These are phyloP conservation scores for Penicillium fuscoglaucum DNA, from an alignment of 2,329 filamentous ascomycete species.

Conservation along the genomic window DNA sequence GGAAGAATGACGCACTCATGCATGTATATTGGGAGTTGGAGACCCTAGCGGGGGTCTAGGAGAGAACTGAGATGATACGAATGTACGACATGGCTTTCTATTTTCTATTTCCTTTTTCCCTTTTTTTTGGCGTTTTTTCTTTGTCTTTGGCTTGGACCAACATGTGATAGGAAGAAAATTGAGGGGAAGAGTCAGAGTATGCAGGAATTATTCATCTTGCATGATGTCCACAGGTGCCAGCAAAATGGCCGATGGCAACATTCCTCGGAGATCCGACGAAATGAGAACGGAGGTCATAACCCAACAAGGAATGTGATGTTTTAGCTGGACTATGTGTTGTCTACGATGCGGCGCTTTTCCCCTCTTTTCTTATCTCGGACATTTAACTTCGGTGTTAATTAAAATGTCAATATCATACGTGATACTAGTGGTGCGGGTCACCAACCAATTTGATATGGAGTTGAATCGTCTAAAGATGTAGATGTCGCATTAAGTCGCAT, in stretches of 20 bases:
- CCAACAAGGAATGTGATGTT: not conserved
- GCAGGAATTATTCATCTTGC: not conserved
- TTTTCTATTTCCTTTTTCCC: not conserved
- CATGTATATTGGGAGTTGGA: not conserved
- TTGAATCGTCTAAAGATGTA: not conserved
- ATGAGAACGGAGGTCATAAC: not conserved
- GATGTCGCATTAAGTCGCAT: constrained; percentile 6
- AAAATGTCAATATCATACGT: not conserved
- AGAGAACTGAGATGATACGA: not conserved
- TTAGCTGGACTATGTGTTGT: not conserved
- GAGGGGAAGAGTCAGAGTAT: not conserved
- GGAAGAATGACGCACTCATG: not conserved
- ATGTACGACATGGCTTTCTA: not conserved
- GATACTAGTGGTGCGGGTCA: not conserved
- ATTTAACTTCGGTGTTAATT: not conserved
- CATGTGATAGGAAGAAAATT: constrained; percentile 1
- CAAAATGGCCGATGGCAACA: not conserved
- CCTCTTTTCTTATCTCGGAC: constrained; percentile 2
- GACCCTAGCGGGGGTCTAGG: not conserved
- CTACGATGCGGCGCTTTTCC: not conserved
- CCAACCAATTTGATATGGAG: not conserved
- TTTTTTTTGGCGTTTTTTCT: not conserved
- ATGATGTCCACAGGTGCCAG: not conserved
- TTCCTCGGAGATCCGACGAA: not conserved
- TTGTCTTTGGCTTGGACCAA: not conserved